Conservation (phyloP, 208 protist genomes). For the Crithidia fasciculata region DNA sequence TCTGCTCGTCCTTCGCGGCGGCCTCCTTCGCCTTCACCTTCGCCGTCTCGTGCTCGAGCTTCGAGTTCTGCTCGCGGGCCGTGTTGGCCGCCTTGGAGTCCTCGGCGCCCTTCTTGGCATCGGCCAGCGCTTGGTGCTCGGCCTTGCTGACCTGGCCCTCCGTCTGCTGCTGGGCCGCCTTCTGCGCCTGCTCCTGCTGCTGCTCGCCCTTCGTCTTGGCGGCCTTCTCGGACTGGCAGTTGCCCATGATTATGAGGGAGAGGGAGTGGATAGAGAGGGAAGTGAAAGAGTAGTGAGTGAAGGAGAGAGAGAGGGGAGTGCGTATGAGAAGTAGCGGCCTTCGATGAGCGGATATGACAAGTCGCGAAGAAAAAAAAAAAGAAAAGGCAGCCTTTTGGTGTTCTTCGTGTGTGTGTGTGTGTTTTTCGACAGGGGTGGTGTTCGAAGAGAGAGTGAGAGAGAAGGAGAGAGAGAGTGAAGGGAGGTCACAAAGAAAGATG, state of each 20-base stretch:
- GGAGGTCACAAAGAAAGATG: too few species aligned
- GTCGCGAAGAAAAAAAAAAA: neutral
- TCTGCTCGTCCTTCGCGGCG: neutral
- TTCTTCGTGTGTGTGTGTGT: neutral
- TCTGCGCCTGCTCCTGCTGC: neutral
- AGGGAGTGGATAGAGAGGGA: conserved; percentile 5
- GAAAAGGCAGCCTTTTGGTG: neutral
- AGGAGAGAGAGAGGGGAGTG: too few species aligned
- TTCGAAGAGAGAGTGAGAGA: too few species aligned
- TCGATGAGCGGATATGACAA: too few species aligned
- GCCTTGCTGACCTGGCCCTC: conserved; percentile 16
- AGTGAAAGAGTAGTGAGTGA: neutral
- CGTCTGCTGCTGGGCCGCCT: neutral
- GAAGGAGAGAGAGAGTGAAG: too few species aligned
- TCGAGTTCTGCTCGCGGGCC: conserved; percentile 6
- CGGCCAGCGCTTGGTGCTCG: conserved; percentile 9
- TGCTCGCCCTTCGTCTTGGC: conserved; percentile 6
- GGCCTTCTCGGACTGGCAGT: conserved; percentile 16
- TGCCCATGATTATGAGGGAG: conserved; percentile 22
- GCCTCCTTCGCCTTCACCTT: conserved; percentile 4
- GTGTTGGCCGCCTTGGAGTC: conserved; percentile 22
- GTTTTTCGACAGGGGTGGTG: too few species aligned
- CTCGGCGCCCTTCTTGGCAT: conserved; percentile 1
- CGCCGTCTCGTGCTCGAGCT: neutral
- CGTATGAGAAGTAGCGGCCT: too few species aligned